These are phyloP conservation scores for Vigna radiata DNA, from an alignment of 306 rosid genomes.

Conservation along the genomic window DNA sequence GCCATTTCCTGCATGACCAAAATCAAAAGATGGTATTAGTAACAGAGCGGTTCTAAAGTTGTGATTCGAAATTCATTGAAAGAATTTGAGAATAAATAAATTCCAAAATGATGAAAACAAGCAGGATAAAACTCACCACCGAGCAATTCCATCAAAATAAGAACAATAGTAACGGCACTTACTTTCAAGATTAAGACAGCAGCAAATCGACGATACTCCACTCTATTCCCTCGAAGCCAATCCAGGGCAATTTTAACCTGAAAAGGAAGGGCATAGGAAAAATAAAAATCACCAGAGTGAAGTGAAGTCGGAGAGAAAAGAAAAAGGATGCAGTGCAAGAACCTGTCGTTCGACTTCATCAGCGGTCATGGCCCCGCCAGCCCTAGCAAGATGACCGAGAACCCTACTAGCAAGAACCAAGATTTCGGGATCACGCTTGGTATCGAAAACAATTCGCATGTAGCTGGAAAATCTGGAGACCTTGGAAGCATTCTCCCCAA, in stretches of 20 bases:
- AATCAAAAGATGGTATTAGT: conserved; percentile 29
- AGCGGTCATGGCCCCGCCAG: conserved; percentile 99
- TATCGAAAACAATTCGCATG: conserved; percentile 83
- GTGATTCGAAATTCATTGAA: background rate
- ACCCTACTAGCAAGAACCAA: conserved; percentile 92
- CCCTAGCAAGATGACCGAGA: conserved; percentile 94
- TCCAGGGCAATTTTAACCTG: conserved; percentile 88
- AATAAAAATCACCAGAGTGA: conserved; percentile 32
- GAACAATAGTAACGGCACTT: conserved; percentile 45
- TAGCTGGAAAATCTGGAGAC: conserved; percentile 86
- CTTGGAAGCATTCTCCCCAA: conserved; percentile 96
- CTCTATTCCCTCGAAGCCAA: conserved; percentile 89
- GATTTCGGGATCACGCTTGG: conserved; percentile 89
- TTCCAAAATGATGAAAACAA: background rate
- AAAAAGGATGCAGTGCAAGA: conserved; percentile 4
- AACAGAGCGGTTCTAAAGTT: conserved; percentile 12
- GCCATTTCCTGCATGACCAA: conserved; percentile 89
- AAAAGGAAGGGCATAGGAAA: conserved; percentile 5
- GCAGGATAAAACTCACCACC: background rate
- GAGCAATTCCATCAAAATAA: background rate
- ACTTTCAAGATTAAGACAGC: conserved; percentile 96
- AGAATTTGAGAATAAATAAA: background rate
- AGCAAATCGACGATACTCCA: conserved; percentile 93
- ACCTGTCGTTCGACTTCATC: conserved; percentile 98
- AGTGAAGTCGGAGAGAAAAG: background rate